These are phyloP conservation scores for Solidago caesia DNA, from an alignment of 129 eudicot species.

Conservation along the genomic window DNA sequence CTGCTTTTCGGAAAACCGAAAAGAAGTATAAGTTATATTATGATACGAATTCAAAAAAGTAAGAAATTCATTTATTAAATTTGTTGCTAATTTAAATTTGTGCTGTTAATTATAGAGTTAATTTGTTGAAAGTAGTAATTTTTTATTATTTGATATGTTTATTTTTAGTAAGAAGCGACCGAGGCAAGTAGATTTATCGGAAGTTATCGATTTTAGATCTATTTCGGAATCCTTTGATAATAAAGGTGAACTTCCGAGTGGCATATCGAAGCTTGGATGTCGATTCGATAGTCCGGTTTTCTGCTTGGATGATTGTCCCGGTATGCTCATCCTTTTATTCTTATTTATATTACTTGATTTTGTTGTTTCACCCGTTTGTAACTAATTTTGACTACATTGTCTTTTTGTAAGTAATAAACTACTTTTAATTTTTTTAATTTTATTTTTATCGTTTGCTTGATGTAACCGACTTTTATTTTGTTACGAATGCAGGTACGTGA, in stretches of 20 bases:
- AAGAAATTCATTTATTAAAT: constrained; percentile 7
- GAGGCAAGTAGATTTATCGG: constrained; percentile 74
- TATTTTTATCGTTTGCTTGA: not conserved
- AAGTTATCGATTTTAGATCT: constrained; percentile 81
- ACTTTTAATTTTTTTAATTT: not conserved
- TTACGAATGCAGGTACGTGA: not conserved
- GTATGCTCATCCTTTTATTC: constrained; percentile 33
- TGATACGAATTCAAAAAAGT: constrained; percentile 59
- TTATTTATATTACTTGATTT: constrained; percentile 2
- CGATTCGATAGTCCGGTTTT: constrained; percentile 53
- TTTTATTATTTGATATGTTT: not conserved
- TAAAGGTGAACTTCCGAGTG: constrained; percentile 46
- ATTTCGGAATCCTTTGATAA: constrained; percentile 48
- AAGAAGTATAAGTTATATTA: constrained; percentile 82
- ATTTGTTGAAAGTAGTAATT: not conserved
- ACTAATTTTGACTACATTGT: not conserved
- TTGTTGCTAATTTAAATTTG: no score
- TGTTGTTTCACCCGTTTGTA: not conserved
- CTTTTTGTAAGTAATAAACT: not conserved
- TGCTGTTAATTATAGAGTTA: not conserved
- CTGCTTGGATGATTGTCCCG: constrained; percentile 67
- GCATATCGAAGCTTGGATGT: constrained; percentile 40
- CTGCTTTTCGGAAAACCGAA: constrained; percentile 88
- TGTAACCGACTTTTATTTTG: not conserved
- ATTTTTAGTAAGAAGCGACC: constrained; percentile 59